Base-by-base conservation (phyloP, 2,329 filamentous ascomycete species). In the Cryphonectria parasitica region DNA sequence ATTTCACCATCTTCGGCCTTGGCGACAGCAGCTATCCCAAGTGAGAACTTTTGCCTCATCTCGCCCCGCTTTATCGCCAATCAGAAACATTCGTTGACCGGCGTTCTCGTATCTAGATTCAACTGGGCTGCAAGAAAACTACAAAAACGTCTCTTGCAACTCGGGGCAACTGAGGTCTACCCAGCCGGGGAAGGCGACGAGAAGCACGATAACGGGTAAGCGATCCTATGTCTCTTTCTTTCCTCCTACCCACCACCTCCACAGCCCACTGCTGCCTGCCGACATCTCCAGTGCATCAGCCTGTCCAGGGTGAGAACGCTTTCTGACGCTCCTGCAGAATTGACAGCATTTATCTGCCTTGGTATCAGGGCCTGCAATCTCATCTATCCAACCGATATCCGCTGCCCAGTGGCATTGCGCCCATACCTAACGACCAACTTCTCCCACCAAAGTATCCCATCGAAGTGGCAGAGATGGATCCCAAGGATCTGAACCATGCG, bases 11-110 rank as follows among this genome's bases (percentile, higher is more conserved):
- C 0, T 97, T 98, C 83, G 96, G 96, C 0, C 86, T 98, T 0
- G 96, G 96, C 0, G 96, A 99, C 80, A 97, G 92, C 77, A 97
- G 95, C 1, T 99, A 99, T 84, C 87, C 92, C 69, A 95, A 97
- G 91, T 96, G 84, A 74, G 87, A 56, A 64, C 34, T 7, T 52
- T 22, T 5, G 8, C n/a, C 60, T 25, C 58, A 17, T 17, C 52
- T 17, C 6, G n/a, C 17, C 31, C 10, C 56, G 34, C 11, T 10
- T 25, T 36, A 4, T 64, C 5, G 11, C 28, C 19, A 17, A 15
- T 2, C 19, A 39, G 25, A 54, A 60, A 22, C 19, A 25, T 39
- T 41, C 13, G 25, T n/a, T 41, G 15, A 52, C 41, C 54, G 56
- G 31, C 5, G 25, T 34, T 69, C 11, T 31, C 19, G 72, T 36